Conservation (phyloP, 768 basidiomycete species). For the Amanita rimosa region DNA sequence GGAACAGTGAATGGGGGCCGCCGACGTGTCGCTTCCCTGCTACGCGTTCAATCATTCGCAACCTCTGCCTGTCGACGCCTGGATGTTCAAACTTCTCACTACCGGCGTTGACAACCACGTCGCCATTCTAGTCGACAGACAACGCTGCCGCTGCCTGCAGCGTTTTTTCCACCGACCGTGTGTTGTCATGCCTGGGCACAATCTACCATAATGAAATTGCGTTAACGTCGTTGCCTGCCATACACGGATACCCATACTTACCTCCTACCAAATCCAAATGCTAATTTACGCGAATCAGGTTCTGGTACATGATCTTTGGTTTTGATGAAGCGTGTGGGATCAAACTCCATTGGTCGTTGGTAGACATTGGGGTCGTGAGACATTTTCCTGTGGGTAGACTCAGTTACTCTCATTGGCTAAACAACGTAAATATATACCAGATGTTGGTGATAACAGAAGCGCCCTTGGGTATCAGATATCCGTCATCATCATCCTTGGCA, state of each 20-base stretch:
- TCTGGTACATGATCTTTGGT: slow-evolving; percentile 23
- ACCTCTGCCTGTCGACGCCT: no score
- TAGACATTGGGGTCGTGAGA: slow-evolving; percentile 30
- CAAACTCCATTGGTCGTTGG: slow-evolving; percentile 31
- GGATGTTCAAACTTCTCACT: no score
- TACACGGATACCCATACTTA: slow-evolving; percentile 5
- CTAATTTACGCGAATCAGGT: slow-evolving; percentile 29
- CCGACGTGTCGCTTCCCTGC: no score
- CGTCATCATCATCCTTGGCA: slow-evolving; percentile 29
- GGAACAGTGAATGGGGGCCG: no score
- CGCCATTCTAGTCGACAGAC: no score
- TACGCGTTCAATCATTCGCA: no score
- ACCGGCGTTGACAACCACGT: no score
- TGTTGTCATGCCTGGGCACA: slow-evolving; percentile 23
- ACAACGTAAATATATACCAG: slow-evolving; percentile 16
- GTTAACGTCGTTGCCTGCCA: neutral
- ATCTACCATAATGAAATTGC: slow-evolving; percentile 12
- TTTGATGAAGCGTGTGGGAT: slow-evolving; percentile 34
- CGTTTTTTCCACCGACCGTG: no score
- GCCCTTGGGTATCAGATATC: slow-evolving; percentile 33
- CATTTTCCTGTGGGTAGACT: slow-evolving; percentile 24
- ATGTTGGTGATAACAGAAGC: slow-evolving; percentile 21
- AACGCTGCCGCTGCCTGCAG: no score
- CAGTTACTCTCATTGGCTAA: neutral
- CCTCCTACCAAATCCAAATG: slow-evolving; percentile 48